Base-by-base conservation (phyloP, 306 rosid species). In the Sicyos baderoa region DNA sequence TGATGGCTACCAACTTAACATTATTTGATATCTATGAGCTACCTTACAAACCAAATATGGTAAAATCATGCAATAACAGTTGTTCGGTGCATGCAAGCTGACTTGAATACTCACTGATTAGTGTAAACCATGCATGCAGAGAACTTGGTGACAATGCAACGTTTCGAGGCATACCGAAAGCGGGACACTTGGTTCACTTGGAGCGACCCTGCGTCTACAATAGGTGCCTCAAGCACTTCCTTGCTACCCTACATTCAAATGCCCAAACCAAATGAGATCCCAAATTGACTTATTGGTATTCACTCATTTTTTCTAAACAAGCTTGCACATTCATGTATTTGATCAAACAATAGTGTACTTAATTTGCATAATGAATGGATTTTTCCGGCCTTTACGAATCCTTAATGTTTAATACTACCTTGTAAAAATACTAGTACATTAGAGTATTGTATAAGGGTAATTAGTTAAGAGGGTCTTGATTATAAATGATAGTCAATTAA, bases 141-240 rank as follows among this genome's bases (percentile, higher is more conserved):
- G 79, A 88, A 75, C 54, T 89, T 1, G 89, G 93, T 58, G 82
- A 72, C 42, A 83, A 73, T 1, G 58, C 81, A 67, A 80, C 93
- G 17, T 70, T 80, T 64, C 23, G 85, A 59, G 69, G 68, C 64
- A 82, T 88, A 71, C 42, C 74, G 64, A 82, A 79, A 23, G 87
- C 84, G 0, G 94, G 97, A 7, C 97, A 88, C 63, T 51, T 91
- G 76, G 91, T 82, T 78, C 91, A 86, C 65, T 29, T 88, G 58
- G 93, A 91, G 74, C 79, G 90, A 64, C 91, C 96, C 1, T 74
- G 84, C 50, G 84, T 85, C 45, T 85, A 84, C 83, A 81, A 82
- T 16, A 72, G 78, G 40, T 40, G 49, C 54, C 79, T 82, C 79
- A 82, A 84, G 64, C 76, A 45, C 23, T 80, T 76, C 71, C 86